Percentiles rank a stretch among this genome's conserved stretches.
Evolutionary conservation across 768 basidiomycete genomes (phyloP).

Genomic region (Russula brevipes): DNA sequence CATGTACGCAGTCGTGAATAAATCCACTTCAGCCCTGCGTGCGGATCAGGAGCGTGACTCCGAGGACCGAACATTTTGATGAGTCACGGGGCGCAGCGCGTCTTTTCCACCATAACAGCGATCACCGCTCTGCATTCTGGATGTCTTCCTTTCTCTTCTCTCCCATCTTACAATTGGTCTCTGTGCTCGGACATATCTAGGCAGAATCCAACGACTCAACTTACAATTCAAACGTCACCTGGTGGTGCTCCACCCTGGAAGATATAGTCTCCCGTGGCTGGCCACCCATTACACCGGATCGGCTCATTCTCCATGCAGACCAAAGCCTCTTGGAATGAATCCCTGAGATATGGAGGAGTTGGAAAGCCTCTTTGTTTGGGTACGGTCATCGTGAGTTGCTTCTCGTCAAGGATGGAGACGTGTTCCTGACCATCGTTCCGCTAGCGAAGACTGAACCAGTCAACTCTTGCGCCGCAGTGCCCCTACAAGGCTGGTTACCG

Average conservation of each 20-base stretch:
- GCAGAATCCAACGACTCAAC: slow-evolving; percentile 85
- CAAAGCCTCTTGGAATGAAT: slow-evolving; percentile 50
- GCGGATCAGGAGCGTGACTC: too few species aligned
- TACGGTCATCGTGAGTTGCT: slow-evolving; percentile 62
- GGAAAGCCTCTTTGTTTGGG: slow-evolving; percentile 73
- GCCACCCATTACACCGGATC: slow-evolving; percentile 42
- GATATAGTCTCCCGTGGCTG: slow-evolving; percentile 53
- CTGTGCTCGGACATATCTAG: slow-evolving; percentile 85
- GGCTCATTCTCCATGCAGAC: slow-evolving; percentile 56
- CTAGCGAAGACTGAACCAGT: slow-evolving; percentile 69
- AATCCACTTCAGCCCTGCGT: too few species aligned
- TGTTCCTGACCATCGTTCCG: slow-evolving; percentile 30
- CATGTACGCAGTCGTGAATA: too few species aligned
- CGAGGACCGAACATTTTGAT: too few species aligned
- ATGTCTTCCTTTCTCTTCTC: slow-evolving; percentile 27
- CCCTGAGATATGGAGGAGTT: slow-evolving; percentile 57
- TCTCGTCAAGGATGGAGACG: neutral
- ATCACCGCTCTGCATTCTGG: too few species aligned
- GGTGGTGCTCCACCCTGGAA: slow-evolving; percentile 78
- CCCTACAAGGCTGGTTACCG: slow-evolving; percentile 57
- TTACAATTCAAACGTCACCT: slow-evolving; percentile 73
- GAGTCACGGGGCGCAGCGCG: too few species aligned
- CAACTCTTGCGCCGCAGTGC: slow-evolving; percentile 40
- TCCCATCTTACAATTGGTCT: slow-evolving; percentile 49
- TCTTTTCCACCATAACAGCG: too few species aligned